A percentile compares a stretch with the other conserved stretches of the same genome.
Conservation (phyloP, 2,329 filamentous ascomycete genomes). For the Xylariaceae sp. region DNA sequence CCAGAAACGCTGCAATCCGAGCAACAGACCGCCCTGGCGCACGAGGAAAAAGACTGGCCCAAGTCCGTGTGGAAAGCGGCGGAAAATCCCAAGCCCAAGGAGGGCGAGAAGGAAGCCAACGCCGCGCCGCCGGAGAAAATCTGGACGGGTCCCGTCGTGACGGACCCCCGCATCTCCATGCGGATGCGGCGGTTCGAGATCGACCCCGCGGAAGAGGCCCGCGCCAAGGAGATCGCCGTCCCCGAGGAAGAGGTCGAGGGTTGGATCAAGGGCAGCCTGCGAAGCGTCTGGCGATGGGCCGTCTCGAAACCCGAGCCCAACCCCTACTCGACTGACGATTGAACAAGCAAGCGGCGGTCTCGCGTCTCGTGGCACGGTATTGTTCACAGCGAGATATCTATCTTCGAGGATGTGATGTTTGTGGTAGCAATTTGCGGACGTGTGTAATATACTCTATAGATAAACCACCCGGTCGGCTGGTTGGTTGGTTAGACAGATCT, state of each 20-base stretch:
- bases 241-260: constrained; percentile 72
- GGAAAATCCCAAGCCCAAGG: constrained; percentile 42
- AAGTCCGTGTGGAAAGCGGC: constrained; percentile 71
- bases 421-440: too few relatives aligned
- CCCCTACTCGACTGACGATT: constrained; percentile 27
- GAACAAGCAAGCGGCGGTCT: neutral
- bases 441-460: too few relatives aligned
- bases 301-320: constrained; percentile 45
- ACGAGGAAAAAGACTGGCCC: constrained; percentile 82
- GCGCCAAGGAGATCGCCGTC: constrained; percentile 63
- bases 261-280: constrained; percentile 64
- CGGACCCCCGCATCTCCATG: constrained; percentile 74
- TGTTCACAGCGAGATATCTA: too few relatives aligned
- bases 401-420: too few relatives aligned
- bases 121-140: constrained; percentile 59
- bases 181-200: constrained; percentile 83
- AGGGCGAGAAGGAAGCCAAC: constrained; percentile 30
- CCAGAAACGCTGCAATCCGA: constrained; percentile 50
- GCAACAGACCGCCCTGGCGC: constrained; percentile 64
- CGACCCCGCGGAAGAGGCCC: constrained; percentile 67
- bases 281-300: constrained; percentile 57
- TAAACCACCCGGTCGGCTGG: neutral
- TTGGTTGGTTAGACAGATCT: neutral
- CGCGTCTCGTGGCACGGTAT: neutral
- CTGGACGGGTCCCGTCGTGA: constrained; percentile 73